Evolutionary conservation across 164 flowering plant species (phyloP).

Genomic region (Tetrastigma voinierianum): DNA sequence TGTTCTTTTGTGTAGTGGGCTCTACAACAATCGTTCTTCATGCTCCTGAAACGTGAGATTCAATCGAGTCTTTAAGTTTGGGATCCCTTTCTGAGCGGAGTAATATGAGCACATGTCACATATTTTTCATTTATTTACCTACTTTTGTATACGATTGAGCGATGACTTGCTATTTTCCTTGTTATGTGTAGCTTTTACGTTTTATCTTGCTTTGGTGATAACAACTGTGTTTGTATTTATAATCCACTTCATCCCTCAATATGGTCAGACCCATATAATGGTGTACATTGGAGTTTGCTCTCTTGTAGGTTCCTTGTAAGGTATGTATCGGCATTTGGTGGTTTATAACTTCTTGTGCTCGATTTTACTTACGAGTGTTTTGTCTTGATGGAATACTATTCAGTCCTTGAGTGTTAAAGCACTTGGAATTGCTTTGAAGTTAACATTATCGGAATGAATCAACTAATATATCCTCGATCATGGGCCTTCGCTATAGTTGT

Average conservation of each 20-base stretch:
- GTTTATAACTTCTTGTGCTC: not conserved
- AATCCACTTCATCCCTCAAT: slow-evolving; percentile 40
- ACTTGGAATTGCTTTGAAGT: slow-evolving; percentile 60
- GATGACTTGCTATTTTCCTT: not conserved
- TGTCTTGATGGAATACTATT: slow-evolving; percentile 4
- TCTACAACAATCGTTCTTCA: slow-evolving; percentile 89
- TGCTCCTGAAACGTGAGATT: slow-evolving; percentile 85
- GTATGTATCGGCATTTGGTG: slow-evolving; percentile 23
- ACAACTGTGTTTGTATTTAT: slow-evolving; percentile 39
- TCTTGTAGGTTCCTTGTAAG: slow-evolving; percentile 53
- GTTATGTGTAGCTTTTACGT: slow-evolving; percentile 38
- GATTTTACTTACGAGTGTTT: not conserved
- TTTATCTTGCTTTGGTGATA: slow-evolving; percentile 46
- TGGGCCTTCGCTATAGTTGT: slow-evolving; percentile 56
- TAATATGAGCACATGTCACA: slow-evolving; percentile 14
- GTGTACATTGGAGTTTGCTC: slow-evolving; percentile 59
- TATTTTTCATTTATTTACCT: not conserved
- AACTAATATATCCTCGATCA: slow-evolving; percentile 53
- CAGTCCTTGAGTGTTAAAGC: slow-evolving; percentile 74
- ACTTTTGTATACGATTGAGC: no score
- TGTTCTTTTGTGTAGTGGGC: slow-evolving; percentile 84
- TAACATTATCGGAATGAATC: slow-evolving; percentile 63
- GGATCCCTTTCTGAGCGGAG: slow-evolving; percentile 95
- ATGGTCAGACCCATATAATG: slow-evolving; percentile 59
- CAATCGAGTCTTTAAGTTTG: slow-evolving; percentile 85